phyloP scores from a whole-genome alignment of 2,329 filamentous ascomycete species.

The Fusarium sp. region DNA sequence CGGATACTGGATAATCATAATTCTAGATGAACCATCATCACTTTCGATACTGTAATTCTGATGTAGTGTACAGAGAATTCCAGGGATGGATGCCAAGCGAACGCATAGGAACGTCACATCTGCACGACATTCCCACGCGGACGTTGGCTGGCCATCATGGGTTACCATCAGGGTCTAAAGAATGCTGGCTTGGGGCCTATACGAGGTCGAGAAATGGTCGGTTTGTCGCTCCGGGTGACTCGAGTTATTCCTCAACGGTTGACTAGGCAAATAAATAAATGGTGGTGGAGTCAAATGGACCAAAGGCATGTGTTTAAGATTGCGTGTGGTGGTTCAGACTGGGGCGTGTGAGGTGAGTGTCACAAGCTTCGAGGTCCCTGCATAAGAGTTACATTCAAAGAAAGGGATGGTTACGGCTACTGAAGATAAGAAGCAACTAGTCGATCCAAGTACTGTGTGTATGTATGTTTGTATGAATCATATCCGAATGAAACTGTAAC shows the following conservation, averaged over 20 bases:
- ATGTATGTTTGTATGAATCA: background rate
- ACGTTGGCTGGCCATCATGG: constrained; percentile 10
- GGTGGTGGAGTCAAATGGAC: constrained; percentile 5
- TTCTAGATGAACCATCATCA: constrained; percentile 23
- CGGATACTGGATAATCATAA: constrained; percentile 43
- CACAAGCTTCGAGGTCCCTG: constrained; percentile 23
- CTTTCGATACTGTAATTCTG: too few relatives aligned
- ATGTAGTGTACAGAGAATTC: background rate
- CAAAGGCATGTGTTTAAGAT: constrained; percentile 38
- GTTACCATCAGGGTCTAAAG: background rate
- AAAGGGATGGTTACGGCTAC: background rate
- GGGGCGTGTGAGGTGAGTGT: constrained; percentile 20
- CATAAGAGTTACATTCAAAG: constrained; percentile 10
- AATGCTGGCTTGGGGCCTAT: constrained; percentile 12
- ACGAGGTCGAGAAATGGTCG: constrained; percentile 4
- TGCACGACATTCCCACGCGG: constrained; percentile 29
- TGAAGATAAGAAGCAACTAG: constrained; percentile 4
- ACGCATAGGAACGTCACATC: constrained; percentile 6
- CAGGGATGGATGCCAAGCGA: background rate
- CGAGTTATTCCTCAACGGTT: constrained; percentile 12
- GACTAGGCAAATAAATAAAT: background rate
- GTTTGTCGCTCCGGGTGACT: constrained; percentile 12
- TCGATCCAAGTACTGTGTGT: too few relatives aligned
- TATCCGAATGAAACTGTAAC: background rate
- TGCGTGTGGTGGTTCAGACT: constrained; percentile 25